Evolutionary conservation across 1,284 basidiomycete genomes (phyloP).

Genomic region (Sphaerobolus stellatus): DNA sequence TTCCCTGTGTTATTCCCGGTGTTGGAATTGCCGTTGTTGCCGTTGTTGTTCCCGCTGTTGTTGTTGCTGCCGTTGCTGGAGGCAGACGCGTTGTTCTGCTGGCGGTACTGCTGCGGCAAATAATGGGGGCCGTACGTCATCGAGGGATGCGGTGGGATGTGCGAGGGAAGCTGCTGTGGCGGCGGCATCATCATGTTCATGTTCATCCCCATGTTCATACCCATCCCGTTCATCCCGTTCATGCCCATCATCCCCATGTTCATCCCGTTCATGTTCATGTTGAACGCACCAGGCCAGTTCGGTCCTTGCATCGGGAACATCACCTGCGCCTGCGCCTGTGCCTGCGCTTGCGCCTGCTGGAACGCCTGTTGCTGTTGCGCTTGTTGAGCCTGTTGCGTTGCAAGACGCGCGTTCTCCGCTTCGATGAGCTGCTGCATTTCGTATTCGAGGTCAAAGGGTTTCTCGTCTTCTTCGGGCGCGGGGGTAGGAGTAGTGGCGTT

Average conservation of each 20-base stretch:
- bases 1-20: too few relatives aligned
- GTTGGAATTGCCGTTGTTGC: too few relatives aligned
- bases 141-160: constrained; percentile 1
- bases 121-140: background rate
- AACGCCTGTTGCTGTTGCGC: constrained; percentile 7
- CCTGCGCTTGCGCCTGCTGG: constrained; percentile 2
- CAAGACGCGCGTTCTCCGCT: constrained; percentile 1
- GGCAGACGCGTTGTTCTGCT: background rate
- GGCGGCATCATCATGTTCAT: too few relatives aligned
- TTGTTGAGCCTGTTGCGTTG: constrained; percentile 1
- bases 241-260: too few relatives aligned
- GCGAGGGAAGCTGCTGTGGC: background rate
- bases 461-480: background rate
- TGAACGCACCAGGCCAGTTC: too few relatives aligned
- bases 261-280: too few relatives aligned
- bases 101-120: background rate
- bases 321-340: background rate
- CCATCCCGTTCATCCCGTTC: too few relatives aligned
- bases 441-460: constrained; percentile 6
- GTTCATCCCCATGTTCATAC: too few relatives aligned
- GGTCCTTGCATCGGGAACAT: too few relatives aligned
- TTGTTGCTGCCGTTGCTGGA: background rate
- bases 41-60: background rate
- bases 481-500: background rate
- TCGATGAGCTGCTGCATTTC: constrained; percentile 8